phyloP scores from a whole-genome alignment of 2,329 filamentous ascomycete species.

The Helotiales sp. region DNA sequence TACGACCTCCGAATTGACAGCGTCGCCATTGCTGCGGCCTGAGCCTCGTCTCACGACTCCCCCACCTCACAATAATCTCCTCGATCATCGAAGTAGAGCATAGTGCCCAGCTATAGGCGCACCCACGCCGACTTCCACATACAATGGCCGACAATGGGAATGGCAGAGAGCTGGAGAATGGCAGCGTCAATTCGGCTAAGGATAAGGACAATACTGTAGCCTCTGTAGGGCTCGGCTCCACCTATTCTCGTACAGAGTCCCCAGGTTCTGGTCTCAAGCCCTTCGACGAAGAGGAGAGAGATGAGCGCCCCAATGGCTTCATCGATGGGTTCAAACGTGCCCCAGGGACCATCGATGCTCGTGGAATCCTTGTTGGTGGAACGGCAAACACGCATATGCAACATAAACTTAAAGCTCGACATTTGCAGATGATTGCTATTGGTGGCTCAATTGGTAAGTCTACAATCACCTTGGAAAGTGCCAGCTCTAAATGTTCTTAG shows the following conservation, averaged over 20 bases:
- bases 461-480: neutral
- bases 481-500: constrained; percentile 39
- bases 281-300: constrained; percentile 26
- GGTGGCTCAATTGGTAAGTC: constrained; percentile 78
- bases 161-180: constrained; percentile 15
- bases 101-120: neutral
- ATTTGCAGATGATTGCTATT: constrained; percentile 97
- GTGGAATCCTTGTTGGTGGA: constrained; percentile 37
- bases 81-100: neutral
- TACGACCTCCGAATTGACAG: neutral
- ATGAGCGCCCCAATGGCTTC: constrained; percentile 19
- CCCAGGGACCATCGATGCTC: constrained; percentile 47
- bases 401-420: constrained; percentile 76
- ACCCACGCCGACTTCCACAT: neutral
- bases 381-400: constrained; percentile 76
- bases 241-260: neutral
- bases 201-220: too few species aligned
- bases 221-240: too few species aligned
- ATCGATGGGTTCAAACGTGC: constrained; percentile 32
- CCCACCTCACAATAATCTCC: neutral
- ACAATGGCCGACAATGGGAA: constrained; percentile 1
- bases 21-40: neutral
- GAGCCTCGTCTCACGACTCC: neutral
- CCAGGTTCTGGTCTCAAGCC: constrained; percentile 20
- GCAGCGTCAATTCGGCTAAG: constrained; percentile 1